Conservation (phyloP, 2,329 filamentous ascomycete species). For the Fusarium sp. region DNA sequence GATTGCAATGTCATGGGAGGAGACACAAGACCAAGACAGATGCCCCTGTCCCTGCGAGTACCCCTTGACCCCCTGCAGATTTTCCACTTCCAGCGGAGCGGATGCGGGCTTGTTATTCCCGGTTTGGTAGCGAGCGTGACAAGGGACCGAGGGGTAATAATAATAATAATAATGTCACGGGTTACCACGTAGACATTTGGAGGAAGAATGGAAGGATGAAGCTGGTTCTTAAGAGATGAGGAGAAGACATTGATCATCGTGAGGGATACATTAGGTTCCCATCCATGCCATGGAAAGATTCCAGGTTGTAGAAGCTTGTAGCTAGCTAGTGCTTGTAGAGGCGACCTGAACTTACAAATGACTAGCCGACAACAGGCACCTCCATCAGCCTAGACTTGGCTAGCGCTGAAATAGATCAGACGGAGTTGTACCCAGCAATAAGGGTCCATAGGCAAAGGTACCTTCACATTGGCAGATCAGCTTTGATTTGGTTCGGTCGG, state of each 20-base stretch:
- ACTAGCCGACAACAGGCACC: not conserved
- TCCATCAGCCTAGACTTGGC: not conserved
- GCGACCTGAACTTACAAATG: not conserved
- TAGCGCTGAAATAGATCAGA: not conserved
- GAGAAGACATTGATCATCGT: not conserved
- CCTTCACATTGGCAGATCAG: not conserved
- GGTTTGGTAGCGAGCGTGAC: constrained; percentile 6
- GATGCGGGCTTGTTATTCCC: constrained; percentile 27
- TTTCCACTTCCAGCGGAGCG: not conserved
- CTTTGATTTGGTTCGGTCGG: not conserved
- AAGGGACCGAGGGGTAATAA: not conserved
- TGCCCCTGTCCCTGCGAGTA: constrained; percentile 8
- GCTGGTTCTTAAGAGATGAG: not conserved
- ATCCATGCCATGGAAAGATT: not conserved
- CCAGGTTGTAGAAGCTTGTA: not conserved
- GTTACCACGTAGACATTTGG: not conserved
- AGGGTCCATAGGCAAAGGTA: constrained; percentile 17
- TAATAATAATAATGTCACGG: not conserved
- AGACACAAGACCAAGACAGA: not conserved
- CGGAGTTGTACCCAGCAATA: constrained; percentile 21
- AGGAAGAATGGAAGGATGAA: not conserved
- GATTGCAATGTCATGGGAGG: not conserved
- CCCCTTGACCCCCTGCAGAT: constrained; percentile 22
- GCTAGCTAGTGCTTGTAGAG: not conserved
- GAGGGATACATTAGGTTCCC: not conserved